Percentiles rank a stretch among this genome's conserved stretches.
These are phyloP conservation scores for Cephaloascus albidus DNA, from an alignment of 805 yeast genomes.

Conservation along the genomic window DNA sequence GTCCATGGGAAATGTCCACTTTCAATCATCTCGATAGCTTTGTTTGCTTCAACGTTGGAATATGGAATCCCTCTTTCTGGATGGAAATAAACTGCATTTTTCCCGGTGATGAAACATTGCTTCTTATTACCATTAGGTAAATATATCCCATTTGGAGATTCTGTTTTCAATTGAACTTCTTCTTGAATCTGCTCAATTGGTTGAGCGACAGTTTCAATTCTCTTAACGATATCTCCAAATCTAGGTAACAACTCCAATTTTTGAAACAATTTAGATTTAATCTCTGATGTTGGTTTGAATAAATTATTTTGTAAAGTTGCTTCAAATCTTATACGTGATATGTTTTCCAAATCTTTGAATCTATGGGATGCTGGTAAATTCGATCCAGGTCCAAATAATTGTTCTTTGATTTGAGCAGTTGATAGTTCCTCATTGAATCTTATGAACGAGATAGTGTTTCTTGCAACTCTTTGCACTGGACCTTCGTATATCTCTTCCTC, in stretches of 20 bases:
- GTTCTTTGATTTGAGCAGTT: conserved; percentile 16
- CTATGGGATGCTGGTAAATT: conserved; percentile 41
- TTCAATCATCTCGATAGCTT: conserved; percentile 41
- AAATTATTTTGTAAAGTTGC: conserved; percentile 2
- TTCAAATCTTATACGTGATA: conserved; percentile 26
- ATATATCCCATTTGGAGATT: conserved; percentile 67
- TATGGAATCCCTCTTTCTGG: conserved; percentile 86
- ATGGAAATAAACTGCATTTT: conserved; percentile 75
- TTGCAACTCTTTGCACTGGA: conserved; percentile 53
- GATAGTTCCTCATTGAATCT: conserved; percentile 30
- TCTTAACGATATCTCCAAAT: conserved; percentile 48
- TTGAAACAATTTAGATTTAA: conserved; percentile 22
- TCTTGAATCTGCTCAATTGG: conserved; percentile 33
- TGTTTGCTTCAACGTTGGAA: conserved; percentile 72
- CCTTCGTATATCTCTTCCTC: conserved; percentile 40
- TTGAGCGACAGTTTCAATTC: conserved; percentile 29
- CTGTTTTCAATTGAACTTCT: conserved; percentile 45
- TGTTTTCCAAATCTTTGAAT: conserved; percentile 44
- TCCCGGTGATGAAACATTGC: conserved; percentile 68
- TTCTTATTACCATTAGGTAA: conserved; percentile 61
- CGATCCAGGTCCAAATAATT: conserved; percentile 59
- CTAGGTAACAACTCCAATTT: conserved; percentile 41
- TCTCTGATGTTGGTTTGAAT: conserved; percentile 5
- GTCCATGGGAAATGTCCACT: conserved; percentile 45
- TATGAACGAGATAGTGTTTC: conserved; percentile 44